These are phyloP conservation scores for Theobroma cacao DNA, from an alignment of 345 rosid genomes.

Conservation along the genomic window DNA sequence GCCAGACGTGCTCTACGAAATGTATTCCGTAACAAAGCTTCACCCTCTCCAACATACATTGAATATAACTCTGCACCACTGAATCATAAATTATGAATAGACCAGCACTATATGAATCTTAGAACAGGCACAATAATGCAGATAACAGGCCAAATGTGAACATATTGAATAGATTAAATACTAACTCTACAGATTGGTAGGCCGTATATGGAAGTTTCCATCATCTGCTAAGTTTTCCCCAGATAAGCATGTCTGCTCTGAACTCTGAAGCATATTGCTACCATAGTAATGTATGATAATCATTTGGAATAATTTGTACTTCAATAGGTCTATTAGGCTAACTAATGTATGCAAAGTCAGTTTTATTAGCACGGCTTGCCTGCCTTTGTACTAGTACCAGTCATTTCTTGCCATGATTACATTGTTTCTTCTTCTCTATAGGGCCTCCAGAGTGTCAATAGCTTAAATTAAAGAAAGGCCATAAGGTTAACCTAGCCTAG, in stretches of 20 bases:
- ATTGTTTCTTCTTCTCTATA: not conserved
- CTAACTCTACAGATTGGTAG: not conserved
- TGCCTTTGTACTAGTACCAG: not conserved
- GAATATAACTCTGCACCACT: slow-evolving; percentile 95
- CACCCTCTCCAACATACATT: slow-evolving; percentile 99
- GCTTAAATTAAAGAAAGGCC: not conserved
- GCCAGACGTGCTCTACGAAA: slow-evolving; percentile 91
- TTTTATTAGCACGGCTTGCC: not conserved
- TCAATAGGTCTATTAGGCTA: not conserved
- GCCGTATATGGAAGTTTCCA: not conserved
- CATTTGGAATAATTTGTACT: not conserved
- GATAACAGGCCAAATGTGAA: not conserved
- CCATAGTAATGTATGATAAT: not conserved
- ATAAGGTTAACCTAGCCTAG: not conserved
- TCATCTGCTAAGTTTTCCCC: not conserved
- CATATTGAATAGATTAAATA: not conserved
- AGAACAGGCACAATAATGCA: not conserved
- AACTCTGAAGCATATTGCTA: not conserved
- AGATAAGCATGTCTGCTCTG: not conserved
- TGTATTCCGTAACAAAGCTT: slow-evolving; percentile 80
- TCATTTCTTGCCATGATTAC: not conserved
- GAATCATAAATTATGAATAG: slow-evolving; percentile 16
- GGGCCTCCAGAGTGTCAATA: not conserved
- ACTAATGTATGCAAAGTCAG: not conserved
- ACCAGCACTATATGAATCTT: not conserved